A percentile compares a stretch with the other conserved stretches of the same genome.
phyloP scores from a whole-genome alignment of 257 asterid genomes.

The Eustoma russellianum region DNA sequence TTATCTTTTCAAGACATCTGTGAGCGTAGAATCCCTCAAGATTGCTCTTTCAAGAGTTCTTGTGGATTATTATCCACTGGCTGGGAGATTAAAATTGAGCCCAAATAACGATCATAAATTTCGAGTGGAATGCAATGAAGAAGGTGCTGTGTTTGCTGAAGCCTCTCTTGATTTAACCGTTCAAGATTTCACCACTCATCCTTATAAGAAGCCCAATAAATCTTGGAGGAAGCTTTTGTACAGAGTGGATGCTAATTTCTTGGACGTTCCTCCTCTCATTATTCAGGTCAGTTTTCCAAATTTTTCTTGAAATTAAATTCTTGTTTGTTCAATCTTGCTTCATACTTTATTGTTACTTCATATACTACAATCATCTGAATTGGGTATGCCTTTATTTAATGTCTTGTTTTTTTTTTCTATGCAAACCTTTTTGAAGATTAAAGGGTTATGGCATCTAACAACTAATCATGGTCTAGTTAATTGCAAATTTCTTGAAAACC shows the following conservation, averaged over 20 bases:
- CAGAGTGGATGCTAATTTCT: slow-evolving; percentile 48
- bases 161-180: slow-evolving; percentile 51
- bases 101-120: slow-evolving; percentile 43
- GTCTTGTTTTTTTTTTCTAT: too few relatives aligned
- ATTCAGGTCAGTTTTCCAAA: slow-evolving; percentile 43
- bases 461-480: too few relatives aligned
- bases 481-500: too few relatives aligned
- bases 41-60: slow-evolving; percentile 48
- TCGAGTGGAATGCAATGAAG: slow-evolving; percentile 66
- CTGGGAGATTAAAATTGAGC: slow-evolving; percentile 53
- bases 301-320: background rate
- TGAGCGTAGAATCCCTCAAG: slow-evolving; percentile 30
- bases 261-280: slow-evolving; percentile 73
- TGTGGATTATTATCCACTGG: slow-evolving; percentile 65
- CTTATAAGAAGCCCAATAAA: slow-evolving; percentile 46
- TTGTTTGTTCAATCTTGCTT: background rate
- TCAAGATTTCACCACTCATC: slow-evolving; percentile 30
- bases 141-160: slow-evolving; percentile 76
- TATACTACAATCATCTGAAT: too few relatives aligned
- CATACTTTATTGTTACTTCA: background rate
- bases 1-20: slow-evolving; percentile 39
- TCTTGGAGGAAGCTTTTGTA: slow-evolving; percentile 54
- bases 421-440: too few relatives aligned
- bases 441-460: too few relatives aligned
- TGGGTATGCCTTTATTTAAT: too few relatives aligned